These are phyloP conservation scores for Sonneratia alba DNA, from an alignment of 345 rosid species.

Conservation along the genomic window DNA sequence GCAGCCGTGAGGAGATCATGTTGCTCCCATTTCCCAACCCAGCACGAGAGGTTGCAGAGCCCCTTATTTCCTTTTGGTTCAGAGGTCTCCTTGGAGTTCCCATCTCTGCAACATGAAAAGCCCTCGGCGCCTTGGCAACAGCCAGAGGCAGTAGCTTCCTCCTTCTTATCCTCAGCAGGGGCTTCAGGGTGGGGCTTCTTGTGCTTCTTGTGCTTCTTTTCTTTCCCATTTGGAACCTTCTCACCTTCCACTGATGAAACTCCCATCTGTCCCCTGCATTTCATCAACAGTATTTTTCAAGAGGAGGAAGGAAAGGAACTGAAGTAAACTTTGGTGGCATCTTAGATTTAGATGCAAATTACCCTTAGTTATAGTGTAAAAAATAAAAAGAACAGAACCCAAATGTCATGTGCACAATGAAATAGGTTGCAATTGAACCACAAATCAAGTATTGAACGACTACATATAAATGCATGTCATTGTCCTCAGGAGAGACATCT, in stretches of 20 bases:
- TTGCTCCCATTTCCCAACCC: slow-evolving; percentile 27
- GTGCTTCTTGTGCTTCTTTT: slow-evolving; percentile 16
- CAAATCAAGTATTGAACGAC: too few relatives aligned
- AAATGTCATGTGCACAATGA: too few relatives aligned
- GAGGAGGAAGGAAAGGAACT: background rate
- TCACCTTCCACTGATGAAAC: slow-evolving; percentile 27
- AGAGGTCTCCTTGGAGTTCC: slow-evolving; percentile 12
- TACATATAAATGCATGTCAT: too few relatives aligned
- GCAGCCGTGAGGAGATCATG: slow-evolving; percentile 46
- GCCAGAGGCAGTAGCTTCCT: slow-evolving; percentile 22
- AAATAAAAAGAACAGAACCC: too few relatives aligned
- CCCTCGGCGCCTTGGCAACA: slow-evolving; percentile 76
- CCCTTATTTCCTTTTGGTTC: slow-evolving; percentile 20
- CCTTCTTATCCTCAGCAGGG: slow-evolving; percentile 16
- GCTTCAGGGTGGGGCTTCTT: slow-evolving; percentile 19
- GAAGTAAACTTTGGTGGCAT: background rate
- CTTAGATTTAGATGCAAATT: background rate
- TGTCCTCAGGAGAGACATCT: too few relatives aligned
- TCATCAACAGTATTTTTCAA: background rate
- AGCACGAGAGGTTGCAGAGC: slow-evolving; percentile 2
- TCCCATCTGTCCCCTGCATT: slow-evolving; percentile 74
- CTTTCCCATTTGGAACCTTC: slow-evolving; percentile 22
- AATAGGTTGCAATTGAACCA: too few relatives aligned
- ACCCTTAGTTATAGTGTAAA: background rate
- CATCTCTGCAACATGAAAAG: slow-evolving; percentile 64